Evolutionary conservation across 2,329 filamentous ascomycete genomes (phyloP), one percentile per base, ranked within the genome.

Genomic region (Xylariaceae sp.): DNA sequence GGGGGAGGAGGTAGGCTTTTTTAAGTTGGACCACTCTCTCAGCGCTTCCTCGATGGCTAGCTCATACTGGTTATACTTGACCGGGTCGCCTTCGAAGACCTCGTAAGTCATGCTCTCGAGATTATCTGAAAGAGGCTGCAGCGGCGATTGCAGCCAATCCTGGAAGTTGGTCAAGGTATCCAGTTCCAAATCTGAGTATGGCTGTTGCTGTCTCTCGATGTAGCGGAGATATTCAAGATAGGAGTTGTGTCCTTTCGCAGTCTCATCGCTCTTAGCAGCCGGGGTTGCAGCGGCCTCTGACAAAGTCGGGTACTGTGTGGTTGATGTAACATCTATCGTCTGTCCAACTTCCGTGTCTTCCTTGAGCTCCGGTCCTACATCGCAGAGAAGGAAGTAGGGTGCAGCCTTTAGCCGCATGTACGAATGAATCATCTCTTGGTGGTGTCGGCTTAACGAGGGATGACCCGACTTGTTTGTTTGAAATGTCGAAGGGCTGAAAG

Each of bases 51-150:
- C 77, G 40, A 94, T 83, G 11, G 92, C 92, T 31, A 75, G 72
- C 61, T 97, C 88, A 59, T 98, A 98, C 73, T 90, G 94, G 48
- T 88, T 81, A 60, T 98, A 98, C 64, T 98, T 98, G 65, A 98
- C 85, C 0, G 92, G 92, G 49, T 98, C 94, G 51, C 94, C 94
- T 61, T 98, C 92, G 55, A 98, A 98, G 2, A 97, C 90, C 59
- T 98, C 92, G 61, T 98, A 98, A 0, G 92, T 98, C 29, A 94
- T 85, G 32, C 88, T 95, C 61, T 98, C 94, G 11, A 98, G 73
- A 53, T 98, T 98, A 62, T 98, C 92, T 0, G 90, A 90, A 11
- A 98, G 72, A 0, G 92, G 92, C 60, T 98, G 94, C 28, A 98
- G 70, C 2, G 92, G 92, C 2, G 89, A 89, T 61, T 98, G 92